Evolutionary conservation across 2,329 filamentous ascomycete genomes (phyloP), one percentile per base, ranked within the genome.

Genomic region (Colletotrichum spaethianum): DNA sequence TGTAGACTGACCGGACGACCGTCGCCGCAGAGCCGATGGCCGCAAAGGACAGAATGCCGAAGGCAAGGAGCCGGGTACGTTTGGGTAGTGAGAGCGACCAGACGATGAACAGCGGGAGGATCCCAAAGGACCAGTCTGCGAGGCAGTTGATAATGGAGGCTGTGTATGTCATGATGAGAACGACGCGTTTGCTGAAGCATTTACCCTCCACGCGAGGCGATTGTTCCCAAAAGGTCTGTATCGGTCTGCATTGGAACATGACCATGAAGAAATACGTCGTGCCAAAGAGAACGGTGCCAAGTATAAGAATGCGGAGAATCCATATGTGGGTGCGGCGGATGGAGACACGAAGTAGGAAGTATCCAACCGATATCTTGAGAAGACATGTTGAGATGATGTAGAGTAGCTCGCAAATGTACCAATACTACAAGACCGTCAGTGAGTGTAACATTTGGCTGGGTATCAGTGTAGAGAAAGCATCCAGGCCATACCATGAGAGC

Each of bases 1-100:
- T 80, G 73, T 84, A 86, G 0, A 83, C 79, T 59, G 85, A 82
- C 1, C 84, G 80, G 12, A 86, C 79, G 50, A 86, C 81, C 4
- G 84, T 85, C 5, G 84, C 84, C 36, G 80, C 79, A 23, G 61
- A 66, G 20, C 73, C 73, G 56, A 84, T 80, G 53, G 78, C 79
- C 28, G 81, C 82, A 26, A 83, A 75, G 14, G 79, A 78, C 20
- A 78, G 74, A 46, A 82, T 76, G 23, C 72, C 67, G 23, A 77
- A 71, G 3, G 85, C 82, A 0, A 80, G 81, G 16, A 84, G 63
- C 70, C 83, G 84, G 6, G 81, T 81, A 57, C 79, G 75, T 0
- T 57, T 75, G 60, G 82, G 83, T 79, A 85, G 83, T 62, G 83
- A 80, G 6, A 84, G 71, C 31, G 81, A 79, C 81, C 82, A 84